Conservation (phyloP, 306 rosid genomes). For the Citrullus colocynthis region DNA sequence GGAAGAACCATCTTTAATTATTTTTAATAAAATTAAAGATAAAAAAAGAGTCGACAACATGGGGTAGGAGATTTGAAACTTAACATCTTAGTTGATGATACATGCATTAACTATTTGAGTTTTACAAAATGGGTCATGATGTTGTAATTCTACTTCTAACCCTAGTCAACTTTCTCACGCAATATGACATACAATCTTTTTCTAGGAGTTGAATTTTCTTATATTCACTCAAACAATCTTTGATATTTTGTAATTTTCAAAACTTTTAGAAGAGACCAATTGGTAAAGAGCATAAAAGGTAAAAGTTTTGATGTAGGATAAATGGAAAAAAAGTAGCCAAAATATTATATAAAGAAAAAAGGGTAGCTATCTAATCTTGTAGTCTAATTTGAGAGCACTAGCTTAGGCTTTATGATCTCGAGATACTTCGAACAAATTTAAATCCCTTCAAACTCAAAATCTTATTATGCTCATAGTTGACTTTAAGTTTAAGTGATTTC, state of each 20-base stretch:
- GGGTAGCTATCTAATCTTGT: not conserved
- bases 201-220: not conserved
- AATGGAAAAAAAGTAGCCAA: not conserved
- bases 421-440: not conserved
- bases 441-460: not conserved
- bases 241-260: not conserved
- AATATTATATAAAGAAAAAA: not conserved
- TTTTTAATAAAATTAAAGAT: too few relatives aligned
- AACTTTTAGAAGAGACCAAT: not conserved
- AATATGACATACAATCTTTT: not conserved
- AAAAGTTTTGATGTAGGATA: not conserved
- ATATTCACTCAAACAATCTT: not conserved
- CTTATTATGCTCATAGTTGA: not conserved
- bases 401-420: not conserved
- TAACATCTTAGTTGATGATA: too few relatives aligned
- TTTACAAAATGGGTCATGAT: too few relatives aligned
- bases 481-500: not conserved
- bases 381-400: not conserved
- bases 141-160: too few relatives aligned
- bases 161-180: not conserved
- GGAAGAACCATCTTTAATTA: too few relatives aligned
- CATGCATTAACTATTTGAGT: too few relatives aligned
- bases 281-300: not conserved
- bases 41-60: too few relatives aligned
- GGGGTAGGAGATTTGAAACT: accelerated